Percentiles rank a stretch among this genome's conserved stretches.
These are phyloP conservation scores for Arthroderma sp. DNA, from an alignment of 2,329 filamentous ascomycete genomes.

Conservation along the genomic window DNA sequence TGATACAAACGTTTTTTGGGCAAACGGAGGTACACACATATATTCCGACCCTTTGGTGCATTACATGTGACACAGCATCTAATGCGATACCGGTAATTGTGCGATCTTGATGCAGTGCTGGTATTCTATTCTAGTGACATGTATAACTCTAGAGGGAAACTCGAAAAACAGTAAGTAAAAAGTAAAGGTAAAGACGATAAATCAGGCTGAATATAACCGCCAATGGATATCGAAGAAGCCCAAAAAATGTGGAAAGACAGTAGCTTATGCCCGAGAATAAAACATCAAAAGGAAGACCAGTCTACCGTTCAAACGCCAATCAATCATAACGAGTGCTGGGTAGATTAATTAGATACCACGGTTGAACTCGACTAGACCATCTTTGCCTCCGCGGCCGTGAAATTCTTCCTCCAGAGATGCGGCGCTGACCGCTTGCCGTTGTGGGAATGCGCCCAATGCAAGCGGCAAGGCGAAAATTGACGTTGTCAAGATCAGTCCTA, in stretches of 20 bases:
- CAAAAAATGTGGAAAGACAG: neutral
- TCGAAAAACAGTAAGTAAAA: too few species aligned
- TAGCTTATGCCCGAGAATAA: neutral
- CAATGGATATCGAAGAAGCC: neutral
- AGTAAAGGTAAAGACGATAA: too few species aligned
- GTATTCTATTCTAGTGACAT: too few species aligned
- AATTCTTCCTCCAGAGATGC: constrained; percentile 74
- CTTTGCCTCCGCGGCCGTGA: constrained; percentile 61
- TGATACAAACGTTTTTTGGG: too few species aligned
- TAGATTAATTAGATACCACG: constrained; percentile 56
- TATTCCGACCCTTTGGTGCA: too few species aligned
- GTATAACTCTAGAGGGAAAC: too few species aligned
- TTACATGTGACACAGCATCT: too few species aligned
- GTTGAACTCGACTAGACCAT: constrained; percentile 88
- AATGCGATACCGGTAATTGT: too few species aligned
- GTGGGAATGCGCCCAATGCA: constrained; percentile 82
- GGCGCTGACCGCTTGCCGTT: constrained; percentile 69
- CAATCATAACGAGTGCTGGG: neutral
- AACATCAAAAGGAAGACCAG: neutral
- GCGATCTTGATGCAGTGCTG: too few species aligned
- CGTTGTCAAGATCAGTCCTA: constrained; percentile 64
- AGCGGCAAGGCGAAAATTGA: constrained; percentile 80
- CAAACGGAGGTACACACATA: too few species aligned
- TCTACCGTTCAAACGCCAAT: too few species aligned
- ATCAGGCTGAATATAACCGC: too few species aligned